These are phyloP conservation scores for Helianthus annuus DNA, from an alignment of 129 eudicot genomes.

Conservation along the genomic window HanXRQr2.0-SUNRISE NC_035436.2:200555111-200555610, in stretches of 20 bases:
- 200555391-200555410: not conserved
- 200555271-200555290: too few species aligned
- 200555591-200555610: not conserved
- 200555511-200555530: not conserved
- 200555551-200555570: not conserved
- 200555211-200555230: too few species aligned
- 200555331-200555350: not conserved
- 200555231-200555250: too few species aligned
- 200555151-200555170: not conserved
- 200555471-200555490: not conserved
- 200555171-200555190: not conserved
- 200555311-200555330: not conserved
- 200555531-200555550: not conserved
- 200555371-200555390: not conserved
- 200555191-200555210: not conserved
- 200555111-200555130: too few species aligned
- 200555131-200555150: not conserved
- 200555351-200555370: not conserved
- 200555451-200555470: not conserved
- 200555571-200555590: too few species aligned
- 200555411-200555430: not conserved
- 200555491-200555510: not conserved
- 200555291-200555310: too few species aligned
- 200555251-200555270: not conserved
- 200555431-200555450: not conserved